Percentiles rank a stretch among this genome's conserved stretches.
Conservation (phyloP, 2,329 filamentous ascomycete genomes). For the Leptographium flavum region DNA sequence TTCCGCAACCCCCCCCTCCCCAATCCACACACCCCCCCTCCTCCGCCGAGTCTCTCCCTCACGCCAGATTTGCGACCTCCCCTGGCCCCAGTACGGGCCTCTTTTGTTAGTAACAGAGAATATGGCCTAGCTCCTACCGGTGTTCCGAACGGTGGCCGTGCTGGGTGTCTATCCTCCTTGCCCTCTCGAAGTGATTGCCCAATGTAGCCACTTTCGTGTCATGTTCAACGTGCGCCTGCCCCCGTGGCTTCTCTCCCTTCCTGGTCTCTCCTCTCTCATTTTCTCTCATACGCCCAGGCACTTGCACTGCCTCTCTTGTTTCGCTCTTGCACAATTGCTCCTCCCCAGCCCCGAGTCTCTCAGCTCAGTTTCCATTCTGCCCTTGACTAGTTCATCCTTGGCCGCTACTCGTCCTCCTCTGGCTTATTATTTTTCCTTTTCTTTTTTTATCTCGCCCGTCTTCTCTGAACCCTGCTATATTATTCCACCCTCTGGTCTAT, state of each 20-base stretch:
- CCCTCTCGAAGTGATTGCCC: not conserved
- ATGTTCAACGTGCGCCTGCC: not conserved
- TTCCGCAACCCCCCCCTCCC: not conserved
- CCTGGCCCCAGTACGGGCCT: constrained; percentile 18
- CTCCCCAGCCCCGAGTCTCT: not conserved
- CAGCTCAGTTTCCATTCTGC: not conserved
- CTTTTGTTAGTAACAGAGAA: constrained; percentile 30
- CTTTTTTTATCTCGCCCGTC: not conserved
- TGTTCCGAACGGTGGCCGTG: constrained; percentile 31
- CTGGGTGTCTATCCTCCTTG: constrained; percentile 13
- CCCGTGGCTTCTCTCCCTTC: not conserved
- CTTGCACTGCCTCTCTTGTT: constrained; percentile 23
- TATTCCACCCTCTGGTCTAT: constrained; percentile 26
- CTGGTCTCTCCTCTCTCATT: not conserved
- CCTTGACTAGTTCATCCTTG: not conserved
- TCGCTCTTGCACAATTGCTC: not conserved
- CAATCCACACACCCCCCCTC: not conserved
- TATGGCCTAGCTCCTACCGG: constrained; percentile 37
- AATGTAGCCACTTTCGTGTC: not conserved
- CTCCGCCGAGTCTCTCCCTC: not conserved
- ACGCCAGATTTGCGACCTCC: not conserved
- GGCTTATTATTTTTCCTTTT: not conserved
- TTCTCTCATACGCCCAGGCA: not conserved
- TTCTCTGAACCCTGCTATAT: constrained; percentile 19
- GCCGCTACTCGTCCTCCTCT: not conserved